A percentile compares a stretch with the other conserved stretches of the same genome.
phyloP scores from a whole-genome alignment of 345 rosid genomes.

The Xanthoceras sorbifolium region DNA sequence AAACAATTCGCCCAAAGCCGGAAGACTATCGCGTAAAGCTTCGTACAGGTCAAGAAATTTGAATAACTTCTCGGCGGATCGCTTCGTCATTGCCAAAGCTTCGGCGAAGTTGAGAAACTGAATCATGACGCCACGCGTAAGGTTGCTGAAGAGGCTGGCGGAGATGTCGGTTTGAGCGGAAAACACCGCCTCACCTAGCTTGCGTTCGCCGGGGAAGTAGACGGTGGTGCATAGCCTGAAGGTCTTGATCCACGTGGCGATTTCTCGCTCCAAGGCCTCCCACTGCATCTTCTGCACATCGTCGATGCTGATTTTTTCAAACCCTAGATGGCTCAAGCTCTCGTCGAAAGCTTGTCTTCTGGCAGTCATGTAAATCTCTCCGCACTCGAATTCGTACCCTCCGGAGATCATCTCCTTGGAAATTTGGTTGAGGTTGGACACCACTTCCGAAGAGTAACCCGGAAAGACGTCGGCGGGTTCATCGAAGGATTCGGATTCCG shows the following conservation, averaged over 20 bases:
- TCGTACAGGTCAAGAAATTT: constrained; percentile 83
- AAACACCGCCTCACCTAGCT: constrained; percentile 54
- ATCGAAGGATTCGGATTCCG: constrained; percentile 16
- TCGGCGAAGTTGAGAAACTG: constrained; percentile 76
- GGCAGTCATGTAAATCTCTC: constrained; percentile 54
- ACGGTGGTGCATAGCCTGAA: constrained; percentile 55
- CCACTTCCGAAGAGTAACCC: constrained; percentile 45
- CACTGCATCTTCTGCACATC: constrained; percentile 80
- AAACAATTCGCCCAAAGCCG: constrained; percentile 43
- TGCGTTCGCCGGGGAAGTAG: constrained; percentile 59
- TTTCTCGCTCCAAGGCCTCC: constrained; percentile 77
- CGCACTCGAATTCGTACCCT: constrained; percentile 72
- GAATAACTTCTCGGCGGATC: constrained; percentile 76
- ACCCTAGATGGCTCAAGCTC: constrained; percentile 52
- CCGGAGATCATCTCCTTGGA: constrained; percentile 63
- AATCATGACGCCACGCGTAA: constrained; percentile 52
- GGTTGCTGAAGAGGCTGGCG: constrained; percentile 47
- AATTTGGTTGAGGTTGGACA: constrained; percentile 49
- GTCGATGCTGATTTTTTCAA: constrained; percentile 74
- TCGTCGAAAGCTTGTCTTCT: constrained; percentile 64
- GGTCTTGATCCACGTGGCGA: constrained; percentile 62
- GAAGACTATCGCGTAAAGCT: constrained; percentile 54
- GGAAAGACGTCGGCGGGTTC: constrained; percentile 25
- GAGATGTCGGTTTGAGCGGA: constrained; percentile 32
- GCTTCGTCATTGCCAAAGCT: constrained; percentile 70